Conservation (phyloP, 1,284 basidiomycete species). For the Ganoderma sp. region DNA sequence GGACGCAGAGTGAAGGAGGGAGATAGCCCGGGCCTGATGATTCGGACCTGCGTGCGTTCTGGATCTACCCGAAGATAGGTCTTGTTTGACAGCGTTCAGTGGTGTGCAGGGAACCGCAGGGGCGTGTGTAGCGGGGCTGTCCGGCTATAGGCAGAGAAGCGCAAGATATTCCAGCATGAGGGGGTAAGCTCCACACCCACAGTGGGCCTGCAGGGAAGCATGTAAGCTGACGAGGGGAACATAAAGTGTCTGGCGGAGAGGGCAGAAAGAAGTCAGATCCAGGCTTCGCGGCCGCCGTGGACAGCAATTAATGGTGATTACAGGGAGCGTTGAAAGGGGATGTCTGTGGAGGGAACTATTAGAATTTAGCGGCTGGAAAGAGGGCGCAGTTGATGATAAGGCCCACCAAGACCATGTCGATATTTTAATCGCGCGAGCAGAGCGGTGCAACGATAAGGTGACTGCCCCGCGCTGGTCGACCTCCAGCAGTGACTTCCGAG, state of each 20-base stretch:
- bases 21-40: no score
- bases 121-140: background rate
- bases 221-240: slow-evolving; percentile 49
- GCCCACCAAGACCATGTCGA: slow-evolving; percentile 46
- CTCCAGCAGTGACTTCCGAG: background rate
- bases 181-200: background rate
- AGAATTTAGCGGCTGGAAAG: slow-evolving; percentile 9
- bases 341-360: slow-evolving; percentile 36
- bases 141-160: slow-evolving; percentile 21
- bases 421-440: slow-evolving; percentile 45
- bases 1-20: background rate
- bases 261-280: background rate
- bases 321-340: slow-evolving; percentile 50
- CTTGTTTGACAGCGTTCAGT: background rate
- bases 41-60: background rate
- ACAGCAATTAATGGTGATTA: slow-evolving; percentile 28
- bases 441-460: slow-evolving; percentile 48
- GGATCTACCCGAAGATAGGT: background rate
- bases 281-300: background rate
- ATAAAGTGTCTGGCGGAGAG: slow-evolving; percentile 42
- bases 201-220: background rate
- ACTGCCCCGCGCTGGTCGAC: slow-evolving; percentile 30
- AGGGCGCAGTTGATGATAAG: background rate
- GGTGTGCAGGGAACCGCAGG: background rate
- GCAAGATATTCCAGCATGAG: slow-evolving; percentile 5